Evolutionary conservation across 179 eudicot species (phyloP).

Genomic region (Camellia oleifera): DNA sequence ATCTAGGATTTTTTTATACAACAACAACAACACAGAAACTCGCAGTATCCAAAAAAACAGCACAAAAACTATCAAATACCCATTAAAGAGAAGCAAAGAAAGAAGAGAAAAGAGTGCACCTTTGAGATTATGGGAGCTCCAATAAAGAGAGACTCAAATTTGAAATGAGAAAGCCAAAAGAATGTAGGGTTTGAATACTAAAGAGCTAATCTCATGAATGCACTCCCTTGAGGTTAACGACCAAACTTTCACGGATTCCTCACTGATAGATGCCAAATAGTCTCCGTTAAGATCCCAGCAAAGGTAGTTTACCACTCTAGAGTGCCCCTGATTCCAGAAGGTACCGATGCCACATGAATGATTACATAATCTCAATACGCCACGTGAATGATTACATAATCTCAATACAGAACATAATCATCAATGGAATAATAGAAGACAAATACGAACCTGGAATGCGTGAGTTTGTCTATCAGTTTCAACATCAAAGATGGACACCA

Average conservation of each 20-base stretch:
- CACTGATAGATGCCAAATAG: conserved; percentile 74
- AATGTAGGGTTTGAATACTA: no score
- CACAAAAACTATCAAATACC: no score
- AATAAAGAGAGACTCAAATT: no score
- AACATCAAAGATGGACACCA: conserved; percentile 73
- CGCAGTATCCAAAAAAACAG: no score
- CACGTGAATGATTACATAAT: background rate
- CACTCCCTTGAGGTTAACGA: conserved; percentile 74
- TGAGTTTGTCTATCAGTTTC: conserved; percentile 65
- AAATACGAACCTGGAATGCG: conserved; percentile 61
- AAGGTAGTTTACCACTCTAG: conserved; percentile 68
- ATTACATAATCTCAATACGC: background rate
- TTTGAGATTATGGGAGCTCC: no score
- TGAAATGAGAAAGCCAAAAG: no score
- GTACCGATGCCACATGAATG: background rate
- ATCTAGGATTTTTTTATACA: no score
- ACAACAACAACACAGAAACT: no score
- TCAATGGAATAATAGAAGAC: background rate
- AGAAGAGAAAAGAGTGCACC: no score
- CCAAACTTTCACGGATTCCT: conserved; percentile 88
- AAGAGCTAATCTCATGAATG: conserved; percentile 71
- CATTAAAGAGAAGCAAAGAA: no score
- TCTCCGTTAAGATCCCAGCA: conserved; percentile 93
- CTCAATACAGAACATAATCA: conserved; percentile 6
- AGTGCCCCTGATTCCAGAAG: conserved; percentile 21